Percentiles rank a stretch among this genome's conserved stretches.
Evolutionary conservation across 805 yeast species (phyloP).

Genomic region (Pichia cabralensis): DNA sequence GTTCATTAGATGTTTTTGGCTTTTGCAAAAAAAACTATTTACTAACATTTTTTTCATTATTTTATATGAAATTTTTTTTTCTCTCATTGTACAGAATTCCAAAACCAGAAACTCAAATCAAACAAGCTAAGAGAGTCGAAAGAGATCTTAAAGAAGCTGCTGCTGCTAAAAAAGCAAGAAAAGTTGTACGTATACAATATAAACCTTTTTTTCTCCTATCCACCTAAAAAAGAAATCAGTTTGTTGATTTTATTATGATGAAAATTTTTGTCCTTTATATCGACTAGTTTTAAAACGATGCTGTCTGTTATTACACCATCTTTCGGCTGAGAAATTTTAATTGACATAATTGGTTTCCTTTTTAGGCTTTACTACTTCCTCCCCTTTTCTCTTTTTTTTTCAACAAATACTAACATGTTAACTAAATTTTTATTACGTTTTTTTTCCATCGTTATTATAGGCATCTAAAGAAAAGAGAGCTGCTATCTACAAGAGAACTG

Average conservation of each 20-base stretch:
- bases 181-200: conserved; percentile 55
- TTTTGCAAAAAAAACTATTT: too few species aligned
- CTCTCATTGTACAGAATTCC: conserved; percentile 31
- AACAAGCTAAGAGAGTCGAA: conserved; percentile 71
- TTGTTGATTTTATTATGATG: conserved; percentile 27
- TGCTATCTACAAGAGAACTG: conserved; percentile 74
- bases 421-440: not conserved
- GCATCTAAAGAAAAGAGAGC: conserved; percentile 38
- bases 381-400: not conserved
- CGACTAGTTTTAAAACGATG: conserved; percentile 69
- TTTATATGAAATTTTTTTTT: not conserved
- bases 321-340: conserved; percentile 42
- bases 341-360: too few species aligned
- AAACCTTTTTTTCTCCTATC: too few species aligned
- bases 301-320: conserved; percentile 69
- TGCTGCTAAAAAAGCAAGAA: conserved; percentile 70
- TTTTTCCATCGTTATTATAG: conserved; percentile 16
- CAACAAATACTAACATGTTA: conserved; percentile 21
- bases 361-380: too few species aligned
- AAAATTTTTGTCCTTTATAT: conserved; percentile 33
- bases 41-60: conserved; percentile 10
- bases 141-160: conserved; percentile 70
- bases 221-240: too few species aligned
- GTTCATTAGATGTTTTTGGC: too few species aligned
- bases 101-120: conserved; percentile 76